phyloP scores from a whole-genome alignment of 148 eudicot species.

The Rhododendron simsii region DNA sequence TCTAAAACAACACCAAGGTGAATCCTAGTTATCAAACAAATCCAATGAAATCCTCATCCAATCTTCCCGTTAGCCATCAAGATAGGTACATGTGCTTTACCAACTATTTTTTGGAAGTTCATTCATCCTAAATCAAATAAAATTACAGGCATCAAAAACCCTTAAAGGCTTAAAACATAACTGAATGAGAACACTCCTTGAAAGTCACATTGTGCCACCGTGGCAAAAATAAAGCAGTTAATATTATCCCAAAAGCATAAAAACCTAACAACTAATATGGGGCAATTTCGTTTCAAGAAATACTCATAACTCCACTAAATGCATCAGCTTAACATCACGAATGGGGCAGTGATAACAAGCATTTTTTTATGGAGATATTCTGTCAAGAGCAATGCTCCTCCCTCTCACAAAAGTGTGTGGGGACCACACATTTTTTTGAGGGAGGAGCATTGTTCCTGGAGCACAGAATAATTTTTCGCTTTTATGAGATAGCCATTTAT shows the following conservation, averaged over 20 bases:
- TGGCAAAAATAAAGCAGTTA: background rate
- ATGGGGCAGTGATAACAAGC: background rate
- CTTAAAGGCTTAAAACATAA: background rate
- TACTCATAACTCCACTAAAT: background rate
- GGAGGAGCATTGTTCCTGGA: background rate
- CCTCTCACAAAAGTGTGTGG: background rate
- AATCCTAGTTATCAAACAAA: background rate
- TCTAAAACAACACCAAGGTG: background rate
- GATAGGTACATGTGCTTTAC: background rate
- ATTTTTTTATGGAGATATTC: background rate
- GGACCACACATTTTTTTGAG: background rate
- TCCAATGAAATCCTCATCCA: background rate
- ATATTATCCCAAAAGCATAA: background rate
- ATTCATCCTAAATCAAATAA: background rate
- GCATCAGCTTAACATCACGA: background rate
- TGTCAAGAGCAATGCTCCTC: background rate
- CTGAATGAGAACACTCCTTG: background rate
- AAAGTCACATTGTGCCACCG: background rate
- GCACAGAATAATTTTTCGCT: background rate
- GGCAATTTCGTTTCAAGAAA: background rate
- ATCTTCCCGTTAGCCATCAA: background rate
- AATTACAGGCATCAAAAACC: background rate
- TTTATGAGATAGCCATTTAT: background rate
- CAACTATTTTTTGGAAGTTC: background rate
- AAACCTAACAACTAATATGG: background rate